phyloP scores from a whole-genome alignment of 169 alveolate species.

The Besnoitia besnoiti region DNA sequence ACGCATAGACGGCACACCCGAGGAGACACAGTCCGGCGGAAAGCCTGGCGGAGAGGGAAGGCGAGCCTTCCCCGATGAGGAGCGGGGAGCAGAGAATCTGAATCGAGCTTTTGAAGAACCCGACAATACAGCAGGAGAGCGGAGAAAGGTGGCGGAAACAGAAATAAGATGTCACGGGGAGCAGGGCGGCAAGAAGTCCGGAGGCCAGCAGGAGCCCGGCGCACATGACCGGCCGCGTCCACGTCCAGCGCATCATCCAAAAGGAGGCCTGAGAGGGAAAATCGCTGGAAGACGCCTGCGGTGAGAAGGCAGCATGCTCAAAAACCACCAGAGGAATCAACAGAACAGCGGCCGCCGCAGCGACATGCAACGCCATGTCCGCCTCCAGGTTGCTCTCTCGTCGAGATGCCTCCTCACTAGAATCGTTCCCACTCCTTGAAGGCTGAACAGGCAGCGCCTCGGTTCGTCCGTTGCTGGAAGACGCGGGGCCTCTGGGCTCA shows the following conservation, averaged over 20 bases:
- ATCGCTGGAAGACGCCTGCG: not conserved
- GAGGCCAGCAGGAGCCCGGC: conserved; percentile 23
- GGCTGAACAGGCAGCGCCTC: too few relatives aligned
- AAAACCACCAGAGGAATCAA: not conserved
- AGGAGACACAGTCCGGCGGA: not conserved
- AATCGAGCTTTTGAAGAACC: conserved; percentile 27
- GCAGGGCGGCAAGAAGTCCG: conserved; percentile 52
- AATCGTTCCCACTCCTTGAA: too few relatives aligned
- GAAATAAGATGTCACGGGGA: conserved; percentile 40
- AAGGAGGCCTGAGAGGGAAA: not conserved
- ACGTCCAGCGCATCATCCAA: not conserved
- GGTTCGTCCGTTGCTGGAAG: too few relatives aligned
- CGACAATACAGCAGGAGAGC: conserved; percentile 48
- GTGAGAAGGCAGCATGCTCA: not conserved
- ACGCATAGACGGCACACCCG: conserved; percentile 14
- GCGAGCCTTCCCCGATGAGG: not conserved
- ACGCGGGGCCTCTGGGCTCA: too few relatives aligned
- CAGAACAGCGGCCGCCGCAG: conserved; percentile 11
- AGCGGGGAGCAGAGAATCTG: conserved; percentile 57
- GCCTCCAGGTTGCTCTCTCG: not conserved
- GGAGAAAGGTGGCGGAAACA: conserved; percentile 57
- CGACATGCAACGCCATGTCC: conserved; percentile 20
- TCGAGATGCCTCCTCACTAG: too few relatives aligned
- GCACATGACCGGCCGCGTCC: not conserved
- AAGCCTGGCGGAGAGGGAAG: not conserved